These are phyloP conservation scores for Wickerhamiella kazuoi DNA, from an alignment of 805 yeast genomes.

Conservation along the genomic window DNA sequence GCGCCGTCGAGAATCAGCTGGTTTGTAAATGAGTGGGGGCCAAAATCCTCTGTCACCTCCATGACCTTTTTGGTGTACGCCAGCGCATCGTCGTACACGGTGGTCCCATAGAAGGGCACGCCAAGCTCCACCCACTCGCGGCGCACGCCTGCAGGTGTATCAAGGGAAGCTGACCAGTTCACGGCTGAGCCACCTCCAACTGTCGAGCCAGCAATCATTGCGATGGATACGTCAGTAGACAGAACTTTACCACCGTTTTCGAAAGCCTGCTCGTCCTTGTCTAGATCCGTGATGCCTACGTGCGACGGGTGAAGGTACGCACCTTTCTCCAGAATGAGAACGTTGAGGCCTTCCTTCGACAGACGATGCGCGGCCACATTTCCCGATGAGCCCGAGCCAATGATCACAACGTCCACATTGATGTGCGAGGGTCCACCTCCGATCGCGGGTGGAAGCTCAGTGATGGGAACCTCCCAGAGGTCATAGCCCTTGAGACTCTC, in stretches of 20 bases:
- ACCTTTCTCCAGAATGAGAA: constrained; percentile 36
- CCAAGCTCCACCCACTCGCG: constrained; percentile 34
- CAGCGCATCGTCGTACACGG: constrained; percentile 28
- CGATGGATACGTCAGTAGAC: constrained; percentile 22
- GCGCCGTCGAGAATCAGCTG: constrained; percentile 28
- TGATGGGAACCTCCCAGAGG: constrained; percentile 1
- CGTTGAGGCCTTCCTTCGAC: constrained; percentile 26
- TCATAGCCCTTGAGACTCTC: not conserved
- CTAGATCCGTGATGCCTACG: constrained; percentile 23
- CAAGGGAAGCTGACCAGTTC: constrained; percentile 39
- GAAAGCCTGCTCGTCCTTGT: constrained; percentile 24
- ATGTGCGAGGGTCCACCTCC: not conserved
- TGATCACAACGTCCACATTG: constrained; percentile 26
- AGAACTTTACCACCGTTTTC: constrained; percentile 26
- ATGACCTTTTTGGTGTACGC: constrained; percentile 31
- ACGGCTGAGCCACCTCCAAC: constrained; percentile 44
- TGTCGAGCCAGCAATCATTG: constrained; percentile 33
- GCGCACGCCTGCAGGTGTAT: constrained; percentile 33
- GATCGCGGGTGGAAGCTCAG: not conserved
- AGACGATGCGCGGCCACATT: constrained; percentile 35
- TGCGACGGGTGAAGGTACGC: constrained; percentile 25
- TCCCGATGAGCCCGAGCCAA: constrained; percentile 39
- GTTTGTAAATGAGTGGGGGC: constrained; percentile 29
- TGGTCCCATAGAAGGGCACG: constrained; percentile 29
- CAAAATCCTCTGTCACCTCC: constrained; percentile 29